phyloP scores from a whole-genome alignment of 768 basidiomycete species.

The Mycena metata region DNA sequence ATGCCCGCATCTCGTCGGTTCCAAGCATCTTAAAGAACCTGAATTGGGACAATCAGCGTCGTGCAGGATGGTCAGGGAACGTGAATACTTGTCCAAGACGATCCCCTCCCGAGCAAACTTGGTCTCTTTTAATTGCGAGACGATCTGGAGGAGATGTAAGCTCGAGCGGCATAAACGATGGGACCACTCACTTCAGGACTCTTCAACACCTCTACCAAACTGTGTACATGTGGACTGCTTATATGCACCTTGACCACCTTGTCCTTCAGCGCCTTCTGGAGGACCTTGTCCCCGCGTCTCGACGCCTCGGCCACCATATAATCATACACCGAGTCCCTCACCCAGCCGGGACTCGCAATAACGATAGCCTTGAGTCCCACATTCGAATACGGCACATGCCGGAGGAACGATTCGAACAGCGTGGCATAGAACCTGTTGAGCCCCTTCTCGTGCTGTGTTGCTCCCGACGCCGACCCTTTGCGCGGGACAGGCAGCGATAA shows the following conservation, averaged over 20 bases:
- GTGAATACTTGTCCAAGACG: constrained; percentile 83
- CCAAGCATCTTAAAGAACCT: constrained; percentile 99
- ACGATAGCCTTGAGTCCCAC: constrained; percentile 88
- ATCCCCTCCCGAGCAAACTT: constrained; percentile 97
- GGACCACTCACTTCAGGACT: constrained; percentile 83
- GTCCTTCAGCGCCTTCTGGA: constrained; percentile 81
- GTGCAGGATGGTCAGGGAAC: constrained; percentile 2
- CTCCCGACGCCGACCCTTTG: constrained; percentile 81
- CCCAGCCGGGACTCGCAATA: constrained; percentile 97
- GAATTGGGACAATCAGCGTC: constrained; percentile 17
- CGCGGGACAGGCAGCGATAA: constrained; percentile 91
- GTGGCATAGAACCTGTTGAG: constrained; percentile 85
- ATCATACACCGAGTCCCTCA: constrained; percentile 88
- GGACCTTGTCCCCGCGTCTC: constrained; percentile 82
- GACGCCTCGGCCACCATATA: constrained; percentile 87
- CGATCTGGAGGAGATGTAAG: constrained; percentile 61
- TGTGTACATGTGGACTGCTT: constrained; percentile 95
- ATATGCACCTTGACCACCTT: constrained; percentile 94
- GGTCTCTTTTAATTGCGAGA: constrained; percentile 87
- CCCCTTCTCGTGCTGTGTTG: constrained; percentile 94
- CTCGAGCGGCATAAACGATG: neutral
- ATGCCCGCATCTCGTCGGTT: constrained; percentile 93
- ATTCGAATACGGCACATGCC: constrained; percentile 89
- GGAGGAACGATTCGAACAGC: constrained; percentile 87
- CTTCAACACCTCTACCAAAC: constrained; percentile 92